Base-by-base conservation (phyloP, 2,329 filamentous ascomycete genomes). In the Fusarium cicatricum region DNA sequence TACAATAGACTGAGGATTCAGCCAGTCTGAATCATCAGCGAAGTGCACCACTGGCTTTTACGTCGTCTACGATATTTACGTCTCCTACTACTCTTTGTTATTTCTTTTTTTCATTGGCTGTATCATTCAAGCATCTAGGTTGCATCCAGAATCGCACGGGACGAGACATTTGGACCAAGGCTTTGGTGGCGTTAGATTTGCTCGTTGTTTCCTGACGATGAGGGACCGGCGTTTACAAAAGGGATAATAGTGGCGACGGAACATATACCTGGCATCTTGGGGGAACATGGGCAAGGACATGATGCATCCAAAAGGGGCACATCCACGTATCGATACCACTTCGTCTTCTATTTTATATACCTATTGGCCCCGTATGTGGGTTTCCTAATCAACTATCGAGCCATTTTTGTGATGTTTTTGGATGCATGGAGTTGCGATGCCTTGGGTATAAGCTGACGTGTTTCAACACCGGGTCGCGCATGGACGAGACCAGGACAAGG, bases 281-380 rank as follows among this genome's bases (percentile, higher is more conserved):
- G 23, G 40, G 41, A 33, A 36, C 31, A 59, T n/a, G 50, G 36
- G 37, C 45, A 52, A 41, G 59, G 53, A 48, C 15, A 55, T 42
- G 47, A 66, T 66, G 65, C 60, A 65, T 60, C 49, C 38, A 41
- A 55, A 53, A 52, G 59, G 55, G 57, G 55, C 65, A 66, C 52
- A 46, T 17, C 48, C 46, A 62, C 62, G 48, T 66, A 60, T 58
- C 65, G 65, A 67, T 67, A 68, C 65, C 65, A 66, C 65, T 54
- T 64, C 65, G 60, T 64, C 52, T 60, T 53, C 56, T 66, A 57
- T 36, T 39, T 45, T 38, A 54, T 37, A 54, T 58, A 62, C 21
- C 59, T 41, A 36, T 6, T 23, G 46, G 40, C 60, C 51, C 32
- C 10, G 10, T n/a, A 33, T 21, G 23, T 9, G 47, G 46, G 56